Base-by-base conservation (phyloP, 305 asterid genomes). In the Plantago rigida region DNA sequence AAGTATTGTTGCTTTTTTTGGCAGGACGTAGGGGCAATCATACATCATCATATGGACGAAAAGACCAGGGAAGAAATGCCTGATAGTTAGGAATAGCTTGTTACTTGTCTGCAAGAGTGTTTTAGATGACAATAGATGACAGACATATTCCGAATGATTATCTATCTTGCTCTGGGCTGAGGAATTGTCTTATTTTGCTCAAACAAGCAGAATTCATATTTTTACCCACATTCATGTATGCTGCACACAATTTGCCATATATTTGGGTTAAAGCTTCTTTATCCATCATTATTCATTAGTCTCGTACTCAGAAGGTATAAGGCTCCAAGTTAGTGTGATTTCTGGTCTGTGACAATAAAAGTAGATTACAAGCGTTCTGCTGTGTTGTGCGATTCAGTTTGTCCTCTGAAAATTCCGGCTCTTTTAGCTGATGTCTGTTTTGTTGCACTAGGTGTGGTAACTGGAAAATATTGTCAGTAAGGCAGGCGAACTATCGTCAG, bases 1-100 rank as follows among this genome's bases (percentile, higher is more conserved):
- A 9, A 9, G 46, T 11, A 41, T 1, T 41, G 9, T 41, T 41
- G 10, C 7, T 36, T 60, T 66, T 47, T 44, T 50, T 60, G 73
- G 74, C 78, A 91, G 98, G 92, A 51, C 90, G 87, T 11, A 79
- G 87, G 72, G 82, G 89, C 70, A 81, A 75, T 75, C 71, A 83
- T 74, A 79, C 90, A 14, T 84, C 89, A 50, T 71, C 79, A 54
- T 83, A 77, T 45, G 85, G 84, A 75, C 78, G 87, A 74, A 84
- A 83, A 75, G 98, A 80, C 67, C 75, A 77, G 56, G 85, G 86
- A 66, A 79, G 94, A 71, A 81, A 81, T 68, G 71, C 75, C 54
- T 89, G 61, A 67, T 41, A 45, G 6, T 48, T 50, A 39, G 66
- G 72, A 57, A 49, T 62, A 51, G 69, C 60, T 69, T 74, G 59